These are phyloP conservation scores for Triticum turgidum DNA, from an alignment of 176 grass and related monocot species.

Conservation along the genomic window DNA sequence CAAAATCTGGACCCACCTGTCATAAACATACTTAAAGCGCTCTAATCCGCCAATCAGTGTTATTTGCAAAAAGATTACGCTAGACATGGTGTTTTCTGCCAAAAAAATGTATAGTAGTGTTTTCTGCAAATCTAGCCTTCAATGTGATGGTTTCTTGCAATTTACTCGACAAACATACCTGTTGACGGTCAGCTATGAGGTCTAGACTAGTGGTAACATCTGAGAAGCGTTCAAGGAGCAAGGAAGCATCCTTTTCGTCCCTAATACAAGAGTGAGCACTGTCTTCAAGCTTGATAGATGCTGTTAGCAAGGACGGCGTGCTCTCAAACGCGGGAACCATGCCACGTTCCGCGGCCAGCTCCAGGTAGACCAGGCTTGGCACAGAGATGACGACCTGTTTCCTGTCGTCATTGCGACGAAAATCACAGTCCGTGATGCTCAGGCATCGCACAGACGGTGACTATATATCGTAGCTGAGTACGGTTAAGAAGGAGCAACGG, in stretches of 20 bases:
- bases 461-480: not conserved
- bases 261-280: no score
- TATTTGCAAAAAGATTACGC: no score
- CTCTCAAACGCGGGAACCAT: not conserved
- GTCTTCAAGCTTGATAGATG: not conserved
- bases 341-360: not conserved
- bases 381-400: not conserved
- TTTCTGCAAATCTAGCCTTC: no score
- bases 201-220: not conserved
- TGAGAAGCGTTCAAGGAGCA: slow-evolving; percentile 7
- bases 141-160: no score
- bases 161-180: not conserved
- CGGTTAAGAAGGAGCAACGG: not conserved
- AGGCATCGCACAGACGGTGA: not conserved
- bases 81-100: no score
- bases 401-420: not conserved
- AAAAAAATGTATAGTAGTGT: no score
- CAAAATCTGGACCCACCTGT: no score
- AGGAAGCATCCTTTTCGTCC: not conserved
- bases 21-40: no score
- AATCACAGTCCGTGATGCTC: not conserved
- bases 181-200: not conserved
- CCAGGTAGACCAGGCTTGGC: not conserved
- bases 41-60: no score
- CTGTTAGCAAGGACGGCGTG: not conserved